Percentiles rank a stretch among this genome's conserved stretches.
phyloP scores from a whole-genome alignment of 192 early-diverging fungal genomes.

The Entomortierella parvispora region DNA sequence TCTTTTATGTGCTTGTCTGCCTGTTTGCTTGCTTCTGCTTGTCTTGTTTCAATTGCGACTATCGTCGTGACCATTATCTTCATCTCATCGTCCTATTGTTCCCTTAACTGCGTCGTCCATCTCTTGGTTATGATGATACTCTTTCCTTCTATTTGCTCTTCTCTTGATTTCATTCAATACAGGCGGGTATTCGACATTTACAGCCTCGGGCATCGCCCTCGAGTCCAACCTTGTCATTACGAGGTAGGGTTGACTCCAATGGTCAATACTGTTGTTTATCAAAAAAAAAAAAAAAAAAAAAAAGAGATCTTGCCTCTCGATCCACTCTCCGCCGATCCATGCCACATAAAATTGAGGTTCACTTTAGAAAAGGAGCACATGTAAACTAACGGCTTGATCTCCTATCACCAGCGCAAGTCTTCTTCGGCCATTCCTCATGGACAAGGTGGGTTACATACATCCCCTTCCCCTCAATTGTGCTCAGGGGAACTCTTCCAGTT shows the following conservation, averaged over 20 bases:
- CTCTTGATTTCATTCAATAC: constrained; percentile 25
- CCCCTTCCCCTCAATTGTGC: not conserved
- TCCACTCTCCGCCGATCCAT: no score
- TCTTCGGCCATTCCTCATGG: constrained; percentile 30
- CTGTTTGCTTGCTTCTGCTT: no score
- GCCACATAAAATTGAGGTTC: no score
- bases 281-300: not conserved
- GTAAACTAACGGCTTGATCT: no score
- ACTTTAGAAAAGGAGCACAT: no score
- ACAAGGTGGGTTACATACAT: constrained; percentile 28
- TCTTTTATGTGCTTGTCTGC: not conserved
- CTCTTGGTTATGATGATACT: not conserved
- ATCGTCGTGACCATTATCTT: not conserved
- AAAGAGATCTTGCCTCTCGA: no score
- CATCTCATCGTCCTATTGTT: not conserved
- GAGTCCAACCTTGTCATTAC: constrained; percentile 43
- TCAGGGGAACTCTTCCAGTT: not conserved
- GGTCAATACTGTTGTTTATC: constrained; percentile 1
- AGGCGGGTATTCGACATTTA: constrained; percentile 49
- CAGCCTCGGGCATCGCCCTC: constrained; percentile 43
- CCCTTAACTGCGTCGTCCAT: constrained; percentile 41
- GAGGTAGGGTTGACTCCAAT: constrained; percentile 21
- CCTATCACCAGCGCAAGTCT: constrained; percentile 36
- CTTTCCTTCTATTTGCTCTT: constrained; percentile 9
- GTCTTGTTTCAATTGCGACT: no score